phyloP scores from a whole-genome alignment of 2,329 filamentous ascomycete species.

The Clarireedia homoeocarpa region DNA sequence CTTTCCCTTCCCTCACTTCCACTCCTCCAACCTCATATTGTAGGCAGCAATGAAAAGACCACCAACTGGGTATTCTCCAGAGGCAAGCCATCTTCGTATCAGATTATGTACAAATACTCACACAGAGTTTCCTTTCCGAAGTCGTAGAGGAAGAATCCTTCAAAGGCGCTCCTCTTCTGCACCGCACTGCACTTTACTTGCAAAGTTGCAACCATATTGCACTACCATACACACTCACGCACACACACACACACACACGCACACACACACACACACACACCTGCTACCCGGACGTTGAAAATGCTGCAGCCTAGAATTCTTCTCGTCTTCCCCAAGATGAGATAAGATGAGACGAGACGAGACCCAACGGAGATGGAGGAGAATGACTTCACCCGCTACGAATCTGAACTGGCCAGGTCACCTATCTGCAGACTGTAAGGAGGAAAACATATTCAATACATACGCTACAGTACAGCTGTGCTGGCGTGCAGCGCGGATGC shows the following conservation, averaged over 20 bases:
- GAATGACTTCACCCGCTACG: too few species aligned
- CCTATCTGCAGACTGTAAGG: background rate
- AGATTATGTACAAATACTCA: background rate
- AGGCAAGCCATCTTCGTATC: slow-evolving; percentile 4
- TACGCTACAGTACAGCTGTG: background rate
- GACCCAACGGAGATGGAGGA: too few species aligned
- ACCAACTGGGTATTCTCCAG: background rate
- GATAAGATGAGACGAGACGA: background rate
- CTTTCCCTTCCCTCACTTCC: too few species aligned
- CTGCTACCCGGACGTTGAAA: background rate
- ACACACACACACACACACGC: background rate
- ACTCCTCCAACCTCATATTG: background rate
- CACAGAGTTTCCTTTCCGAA: slow-evolving; percentile 3
- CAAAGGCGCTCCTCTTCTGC: background rate
- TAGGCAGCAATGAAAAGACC: background rate
- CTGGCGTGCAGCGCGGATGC: background rate
- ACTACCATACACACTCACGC: background rate
- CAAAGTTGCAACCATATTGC: slow-evolving; percentile 6
- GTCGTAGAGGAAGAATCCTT: slow-evolving; percentile 8
- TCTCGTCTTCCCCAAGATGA: background rate
- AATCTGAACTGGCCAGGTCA: background rate
- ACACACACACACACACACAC: background rate
- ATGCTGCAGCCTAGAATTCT: slow-evolving; percentile 5
- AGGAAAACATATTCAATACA: background rate
- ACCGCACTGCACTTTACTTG: background rate